Evolutionary conservation across 23 red algal genomes (phyloP), one percentile per base, ranked within the genome.

Genomic region (Gracilaria domingensis): DNA sequence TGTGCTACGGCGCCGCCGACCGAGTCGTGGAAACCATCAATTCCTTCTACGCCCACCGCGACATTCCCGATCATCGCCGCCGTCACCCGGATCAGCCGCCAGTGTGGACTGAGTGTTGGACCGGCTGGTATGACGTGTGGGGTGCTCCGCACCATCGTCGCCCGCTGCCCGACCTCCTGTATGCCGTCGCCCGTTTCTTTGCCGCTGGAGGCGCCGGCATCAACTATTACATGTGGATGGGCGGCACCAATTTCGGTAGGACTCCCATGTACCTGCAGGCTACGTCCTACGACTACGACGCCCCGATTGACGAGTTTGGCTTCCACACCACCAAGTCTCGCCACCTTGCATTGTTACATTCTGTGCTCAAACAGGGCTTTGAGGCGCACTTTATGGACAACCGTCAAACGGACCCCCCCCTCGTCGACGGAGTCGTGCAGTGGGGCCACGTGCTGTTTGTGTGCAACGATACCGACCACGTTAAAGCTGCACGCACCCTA

Each of bases 141-240:
- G 92, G 90, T 34, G 93, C 93, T 51, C 82, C 93, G 34, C 72
- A 84, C 35, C 93, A 93, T 66, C n/a, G 77, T 34, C 93, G 93
- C 72, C 29, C 61, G 51, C 74, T 80, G 20, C 18, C 38, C 23
- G 96, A 98, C 81, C 66, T 98, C 30, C 80, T 84, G 79, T 98
- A 98, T 64, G 72, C 84, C 7, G 84, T 91, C 4, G 84, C 90
- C 17, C 89, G 93, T 38, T 95, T 93, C 75, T 90, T 93, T 33
- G 96, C 96, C 17, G 66, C 34, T 4, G 96, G 96, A 34, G 96
- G 96, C 21, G 79, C 70, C 14, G 96, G 88, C 5, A 56, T 95
- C 35, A 95, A 93, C 82, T 98, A 95, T 70, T 98, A 98, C 83
- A 98, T 98, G 96, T 95, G 87, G 81, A 90, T 88, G 75, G 96